Evolutionary conservation across 164 flowering plant species (phyloP).

Genomic region (Taxillus chinensis): DNA sequence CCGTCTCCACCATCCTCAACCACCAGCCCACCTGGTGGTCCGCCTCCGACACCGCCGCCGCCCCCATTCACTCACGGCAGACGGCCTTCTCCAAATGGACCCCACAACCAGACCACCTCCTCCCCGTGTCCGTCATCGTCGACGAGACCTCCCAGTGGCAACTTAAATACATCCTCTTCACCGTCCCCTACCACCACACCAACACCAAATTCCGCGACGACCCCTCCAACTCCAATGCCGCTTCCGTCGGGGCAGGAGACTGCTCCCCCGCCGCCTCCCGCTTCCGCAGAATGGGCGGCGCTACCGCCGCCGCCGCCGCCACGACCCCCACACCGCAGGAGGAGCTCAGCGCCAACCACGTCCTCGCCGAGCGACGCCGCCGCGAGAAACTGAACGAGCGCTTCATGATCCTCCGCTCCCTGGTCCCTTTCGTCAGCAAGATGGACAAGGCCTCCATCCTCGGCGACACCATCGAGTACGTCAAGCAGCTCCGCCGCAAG

Average conservation of each 20-base stretch:
- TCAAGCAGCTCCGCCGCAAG: conserved; percentile 63
- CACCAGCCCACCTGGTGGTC: conserved; percentile 28
- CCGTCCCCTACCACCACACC: conserved; percentile 41
- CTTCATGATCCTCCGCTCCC: conserved; percentile 52
- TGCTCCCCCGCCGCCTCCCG: conserved; percentile 5
- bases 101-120: conserved; percentile 18
- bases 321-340: conserved; percentile 41
- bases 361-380: conserved; percentile 67
- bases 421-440: conserved; percentile 85
- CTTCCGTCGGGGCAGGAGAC: conserved; percentile 14
- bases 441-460: conserved; percentile 97
- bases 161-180: conserved; percentile 69
- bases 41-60: conserved; percentile 22
- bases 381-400: conserved; percentile 74
- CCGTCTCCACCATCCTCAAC: conserved; percentile 63
- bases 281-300: conserved; percentile 14
- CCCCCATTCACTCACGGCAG: conserved; percentile 25
- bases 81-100: conserved; percentile 63
- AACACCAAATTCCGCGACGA: conserved; percentile 47
- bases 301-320: not conserved
- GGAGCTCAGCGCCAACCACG: conserved; percentile 70
- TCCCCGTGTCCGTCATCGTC: conserved; percentile 8
- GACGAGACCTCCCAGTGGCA: conserved; percentile 55
- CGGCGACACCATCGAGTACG: conserved; percentile 92
- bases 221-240: conserved; percentile 27